phyloP scores from a whole-genome alignment of 306 rosid genomes.

The Ormosia semicastrata region DNA sequence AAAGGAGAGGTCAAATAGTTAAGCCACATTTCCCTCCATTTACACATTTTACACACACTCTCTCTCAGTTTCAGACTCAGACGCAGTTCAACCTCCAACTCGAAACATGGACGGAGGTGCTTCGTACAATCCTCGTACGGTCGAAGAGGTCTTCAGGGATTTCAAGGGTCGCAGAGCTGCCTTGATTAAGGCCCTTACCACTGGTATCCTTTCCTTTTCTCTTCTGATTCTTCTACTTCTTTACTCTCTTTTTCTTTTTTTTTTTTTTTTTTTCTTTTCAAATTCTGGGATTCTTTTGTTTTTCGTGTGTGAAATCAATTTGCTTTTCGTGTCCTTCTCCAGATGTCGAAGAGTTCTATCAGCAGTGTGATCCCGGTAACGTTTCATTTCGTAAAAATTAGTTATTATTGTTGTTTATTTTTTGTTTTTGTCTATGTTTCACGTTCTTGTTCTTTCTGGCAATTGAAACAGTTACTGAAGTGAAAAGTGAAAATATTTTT shows the following conservation, averaged over 20 bases:
- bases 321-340: not conserved
- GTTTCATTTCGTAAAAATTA: not conserved
- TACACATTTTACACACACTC: too few species aligned
- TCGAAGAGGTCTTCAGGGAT: conserved; percentile 63
- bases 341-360: conserved; percentile 53
- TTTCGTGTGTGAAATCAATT: not conserved
- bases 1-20: too few species aligned
- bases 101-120: conserved; percentile 46
- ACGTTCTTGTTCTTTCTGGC: not conserved
- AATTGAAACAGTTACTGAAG: not conserved
- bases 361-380: conserved; percentile 67
- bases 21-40: too few species aligned
- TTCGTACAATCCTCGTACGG: conserved; percentile 47
- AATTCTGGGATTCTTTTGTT: too few species aligned
- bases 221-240: too few species aligned
- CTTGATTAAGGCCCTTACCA: conserved; percentile 68
- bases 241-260: too few species aligned
- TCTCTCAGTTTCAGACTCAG: too few species aligned
- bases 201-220: conserved; percentile 30
- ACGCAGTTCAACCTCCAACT: too few species aligned
- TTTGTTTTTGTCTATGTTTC: not conserved
- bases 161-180: conserved; percentile 67
- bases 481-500: not conserved
- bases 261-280: too few species aligned
- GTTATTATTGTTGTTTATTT: not conserved